These are phyloP conservation scores for Phycomyces nitens DNA, from an alignment of 192 early-diverging fungal species.

Conservation along the genomic window DNA sequence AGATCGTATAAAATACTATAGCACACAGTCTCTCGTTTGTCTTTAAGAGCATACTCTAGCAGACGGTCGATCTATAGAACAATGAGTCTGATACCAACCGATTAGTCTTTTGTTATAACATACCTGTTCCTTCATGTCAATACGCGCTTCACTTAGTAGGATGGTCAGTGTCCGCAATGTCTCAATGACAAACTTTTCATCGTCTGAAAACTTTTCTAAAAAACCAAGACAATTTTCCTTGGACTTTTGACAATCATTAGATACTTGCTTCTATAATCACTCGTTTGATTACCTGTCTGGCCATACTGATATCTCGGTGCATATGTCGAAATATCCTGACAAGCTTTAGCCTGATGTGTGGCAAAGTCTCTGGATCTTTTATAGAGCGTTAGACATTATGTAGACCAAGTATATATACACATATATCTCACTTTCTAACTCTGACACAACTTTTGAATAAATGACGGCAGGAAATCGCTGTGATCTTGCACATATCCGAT, in stretches of 20 bases:
- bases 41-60: conserved; percentile 17
- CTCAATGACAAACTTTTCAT: conserved; percentile 34
- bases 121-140: conserved; percentile 41
- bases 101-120: background rate
- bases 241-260: conserved; percentile 19
- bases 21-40: conserved; percentile 10
- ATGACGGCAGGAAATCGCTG: conserved; percentile 44
- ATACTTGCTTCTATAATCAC: conserved; percentile 26
- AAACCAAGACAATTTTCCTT: conserved; percentile 38
- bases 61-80: conserved; percentile 13
- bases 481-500: conserved; percentile 44
- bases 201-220: conserved; percentile 26
- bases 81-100: background rate
- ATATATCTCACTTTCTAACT: conserved; percentile 15
- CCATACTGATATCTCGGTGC: conserved; percentile 42
- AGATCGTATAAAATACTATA: conserved; percentile 19
- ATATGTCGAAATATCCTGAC: conserved; percentile 51
- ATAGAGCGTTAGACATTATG: background rate
- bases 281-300: conserved; percentile 42
- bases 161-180: conserved; percentile 40
- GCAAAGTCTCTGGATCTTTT: conserved; percentile 32
- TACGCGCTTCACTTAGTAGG: conserved; percentile 35
- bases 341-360: conserved; percentile 30
- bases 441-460: conserved; percentile 31
- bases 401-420: background rate